A percentile compares a stretch with the other conserved stretches of the same genome.
Evolutionary conservation across 805 yeast species (phyloP).

Genomic region (Ascoidea tarda): DNA sequence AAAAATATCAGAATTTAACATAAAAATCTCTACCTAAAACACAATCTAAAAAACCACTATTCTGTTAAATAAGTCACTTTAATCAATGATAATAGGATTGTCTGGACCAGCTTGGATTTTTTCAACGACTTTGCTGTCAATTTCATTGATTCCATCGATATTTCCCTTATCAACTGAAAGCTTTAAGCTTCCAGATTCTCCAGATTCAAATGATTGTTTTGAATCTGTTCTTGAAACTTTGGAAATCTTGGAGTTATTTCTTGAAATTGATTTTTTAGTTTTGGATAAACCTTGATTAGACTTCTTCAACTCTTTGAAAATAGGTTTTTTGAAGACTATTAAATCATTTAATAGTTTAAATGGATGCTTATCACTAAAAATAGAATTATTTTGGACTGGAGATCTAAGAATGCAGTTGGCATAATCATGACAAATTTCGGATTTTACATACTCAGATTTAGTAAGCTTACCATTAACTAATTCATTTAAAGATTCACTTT

Average conservation of each 20-base stretch:
- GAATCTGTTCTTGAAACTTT: background rate
- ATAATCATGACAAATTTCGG: conserved; percentile 49
- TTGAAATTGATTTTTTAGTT: conserved; percentile 1
- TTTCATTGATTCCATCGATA: background rate
- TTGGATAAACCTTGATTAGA: conserved; percentile 18
- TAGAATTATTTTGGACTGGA: conserved; percentile 25
- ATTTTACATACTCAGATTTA: conserved; percentile 22
- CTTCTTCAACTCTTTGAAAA: conserved; percentile 56
- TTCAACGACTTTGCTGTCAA: too few relatives aligned
- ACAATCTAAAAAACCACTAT: too few relatives aligned
- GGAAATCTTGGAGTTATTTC: conserved; percentile 5
- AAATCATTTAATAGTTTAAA: conserved; percentile 47
- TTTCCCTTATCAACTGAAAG: background rate
- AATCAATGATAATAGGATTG: too few relatives aligned
- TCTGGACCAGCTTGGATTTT: too few relatives aligned
- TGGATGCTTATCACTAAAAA: conserved; percentile 46
- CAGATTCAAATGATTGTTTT: background rate
- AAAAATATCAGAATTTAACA: too few relatives aligned
- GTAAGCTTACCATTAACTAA: conserved; percentile 10
- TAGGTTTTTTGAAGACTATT: conserved; percentile 38
- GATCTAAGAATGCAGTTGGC: conserved; percentile 50
- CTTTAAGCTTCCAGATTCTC: background rate
- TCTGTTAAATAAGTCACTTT: too few relatives aligned
- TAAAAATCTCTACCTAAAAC: too few relatives aligned
- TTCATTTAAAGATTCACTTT: conserved; percentile 25